These are phyloP conservation scores for Brassica juncea DNA, from an alignment of 345 rosid species.

Conservation along the genomic window DNA sequence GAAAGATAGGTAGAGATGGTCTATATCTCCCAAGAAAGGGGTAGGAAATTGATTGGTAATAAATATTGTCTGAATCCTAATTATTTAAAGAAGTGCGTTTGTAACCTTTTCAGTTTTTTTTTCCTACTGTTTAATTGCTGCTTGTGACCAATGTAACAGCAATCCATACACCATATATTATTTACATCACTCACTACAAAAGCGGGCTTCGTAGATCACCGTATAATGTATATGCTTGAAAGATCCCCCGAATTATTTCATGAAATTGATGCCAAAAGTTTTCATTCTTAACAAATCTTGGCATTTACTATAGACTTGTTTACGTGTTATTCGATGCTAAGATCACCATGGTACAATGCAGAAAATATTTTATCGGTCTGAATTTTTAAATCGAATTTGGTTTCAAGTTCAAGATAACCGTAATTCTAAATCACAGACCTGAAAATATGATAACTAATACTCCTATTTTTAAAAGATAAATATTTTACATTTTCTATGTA, in stretches of 20 bases:
- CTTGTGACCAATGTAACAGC: slow-evolving; percentile 23
- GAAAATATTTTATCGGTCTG: not conserved
- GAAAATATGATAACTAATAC: too few relatives aligned
- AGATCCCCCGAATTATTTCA: not conserved
- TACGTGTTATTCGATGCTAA: not conserved
- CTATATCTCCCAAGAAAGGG: slow-evolving; percentile 39
- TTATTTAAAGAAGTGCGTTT: slow-evolving; percentile 23
- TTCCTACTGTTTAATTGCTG: slow-evolving; percentile 14
- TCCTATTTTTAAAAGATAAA: too few relatives aligned
- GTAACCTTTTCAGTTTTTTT: slow-evolving; percentile 5
- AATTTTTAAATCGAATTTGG: not conserved
- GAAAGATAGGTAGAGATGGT: slow-evolving; percentile 34
- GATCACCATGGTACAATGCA: not conserved
- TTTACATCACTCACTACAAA: not conserved
- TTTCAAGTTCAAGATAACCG: not conserved
- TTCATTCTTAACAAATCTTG: not conserved
- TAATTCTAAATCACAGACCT: not conserved
- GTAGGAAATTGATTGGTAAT: slow-evolving; percentile 40
- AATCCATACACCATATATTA: not conserved
- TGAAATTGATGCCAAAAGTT: not conserved
- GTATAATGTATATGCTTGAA: not conserved
- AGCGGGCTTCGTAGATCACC: not conserved
- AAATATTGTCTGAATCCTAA: slow-evolving; percentile 36
- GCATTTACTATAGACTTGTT: not conserved
- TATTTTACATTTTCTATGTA: too few relatives aligned